Evolutionary conservation across 495 filamentous ascomycete species (phyloP).

Genomic region (Lophium mytilinum): DNA sequence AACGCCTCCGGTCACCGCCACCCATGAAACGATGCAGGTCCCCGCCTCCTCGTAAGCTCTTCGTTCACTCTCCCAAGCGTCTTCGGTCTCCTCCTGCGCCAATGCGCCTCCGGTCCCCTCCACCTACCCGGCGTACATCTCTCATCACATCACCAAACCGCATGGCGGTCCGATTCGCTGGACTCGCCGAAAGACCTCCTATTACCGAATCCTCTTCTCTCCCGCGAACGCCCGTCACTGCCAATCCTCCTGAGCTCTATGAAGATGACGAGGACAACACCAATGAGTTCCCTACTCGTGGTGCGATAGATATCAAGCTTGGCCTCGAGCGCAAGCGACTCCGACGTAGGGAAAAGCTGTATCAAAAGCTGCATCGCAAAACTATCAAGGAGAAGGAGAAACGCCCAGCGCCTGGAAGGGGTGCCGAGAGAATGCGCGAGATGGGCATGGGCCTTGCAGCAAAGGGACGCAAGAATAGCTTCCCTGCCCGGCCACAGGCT

Average conservation of each 20-base stretch:
- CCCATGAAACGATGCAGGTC: slow-evolving; percentile 39
- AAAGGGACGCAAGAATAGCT: slow-evolving; percentile 10
- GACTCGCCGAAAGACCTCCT: slow-evolving; percentile 30
- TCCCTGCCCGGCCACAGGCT: slow-evolving; percentile 1
- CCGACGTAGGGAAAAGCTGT: slow-evolving; percentile 81
- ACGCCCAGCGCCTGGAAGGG: slow-evolving; percentile 65
- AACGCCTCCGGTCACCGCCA: slow-evolving; percentile 42
- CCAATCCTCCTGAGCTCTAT: slow-evolving; percentile 9
- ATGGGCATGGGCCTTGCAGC: slow-evolving; percentile 78
- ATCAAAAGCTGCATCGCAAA: slow-evolving; percentile 71
- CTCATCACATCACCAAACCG: slow-evolving; percentile 12
- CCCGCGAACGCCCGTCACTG: slow-evolving; percentile 22
- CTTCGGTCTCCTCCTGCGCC: slow-evolving; percentile 56
- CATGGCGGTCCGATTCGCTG: slow-evolving; percentile 3
- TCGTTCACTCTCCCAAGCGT: slow-evolving; percentile 60
- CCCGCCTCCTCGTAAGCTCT: slow-evolving; percentile 58
- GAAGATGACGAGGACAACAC: slow-evolving; percentile 21
- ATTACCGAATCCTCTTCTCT: slow-evolving; percentile 32
- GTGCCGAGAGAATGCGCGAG: slow-evolving; percentile 89
- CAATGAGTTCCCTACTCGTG: slow-evolving; percentile 39
- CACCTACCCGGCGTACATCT: slow-evolving; percentile 44
- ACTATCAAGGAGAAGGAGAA: slow-evolving; percentile 54
- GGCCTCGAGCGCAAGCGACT: slow-evolving; percentile 90
- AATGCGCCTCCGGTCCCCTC: slow-evolving; percentile 42
- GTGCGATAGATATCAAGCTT: slow-evolving; percentile 94